phyloP scores from a whole-genome alignment of 2,329 filamentous ascomycete genomes.

The Pseudogymnoascus destructans region DNA sequence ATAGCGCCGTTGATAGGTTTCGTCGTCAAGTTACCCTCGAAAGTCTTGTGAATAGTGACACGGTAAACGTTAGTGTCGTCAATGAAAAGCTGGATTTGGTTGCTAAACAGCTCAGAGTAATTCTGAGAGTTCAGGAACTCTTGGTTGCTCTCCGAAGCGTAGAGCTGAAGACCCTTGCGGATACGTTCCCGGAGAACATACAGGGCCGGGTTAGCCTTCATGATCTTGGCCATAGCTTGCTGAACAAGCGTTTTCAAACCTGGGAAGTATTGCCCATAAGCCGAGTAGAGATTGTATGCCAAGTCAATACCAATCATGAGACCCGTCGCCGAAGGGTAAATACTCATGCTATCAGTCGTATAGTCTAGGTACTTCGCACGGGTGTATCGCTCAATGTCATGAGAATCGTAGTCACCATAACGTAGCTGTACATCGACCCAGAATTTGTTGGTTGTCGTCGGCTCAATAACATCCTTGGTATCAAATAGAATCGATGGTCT shows the following conservation, averaged over 20 bases:
- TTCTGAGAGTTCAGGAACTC: slow-evolving; percentile 99
- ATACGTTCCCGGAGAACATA: slow-evolving; percentile 97
- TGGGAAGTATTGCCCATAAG: slow-evolving; percentile 97
- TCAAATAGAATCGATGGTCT: slow-evolving; percentile 87
- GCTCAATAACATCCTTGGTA: slow-evolving; percentile 87
- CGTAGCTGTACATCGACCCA: slow-evolving; percentile 95
- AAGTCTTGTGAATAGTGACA: slow-evolving; percentile 99
- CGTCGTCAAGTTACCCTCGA: slow-evolving; percentile 96
- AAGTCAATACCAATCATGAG: slow-evolving; percentile 97
- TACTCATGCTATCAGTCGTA: slow-evolving; percentile 96
- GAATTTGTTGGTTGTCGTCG: slow-evolving; percentile 96
- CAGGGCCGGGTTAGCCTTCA: slow-evolving; percentile 96
- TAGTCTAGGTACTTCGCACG: slow-evolving; percentile 98
- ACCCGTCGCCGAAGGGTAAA: slow-evolving; percentile 92
- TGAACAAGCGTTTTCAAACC: slow-evolving; percentile 90
- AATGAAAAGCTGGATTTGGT: slow-evolving; percentile 97
- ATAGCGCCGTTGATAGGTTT: slow-evolving; percentile 99
- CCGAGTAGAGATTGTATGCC: slow-evolving; percentile 96
- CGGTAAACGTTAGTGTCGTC: slow-evolving; percentile 99
- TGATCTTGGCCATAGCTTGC: slow-evolving; percentile 98
- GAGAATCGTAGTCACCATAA: slow-evolving; percentile 97
- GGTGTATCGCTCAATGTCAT: slow-evolving; percentile 96
- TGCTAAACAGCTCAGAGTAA: slow-evolving; percentile 97
- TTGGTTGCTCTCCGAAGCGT: slow-evolving; percentile 96
- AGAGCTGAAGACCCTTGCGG: slow-evolving; percentile 91